Evolutionary conservation across 2,329 filamentous ascomycete species (phyloP).

Genomic region (Phoma herbarum): DNA sequence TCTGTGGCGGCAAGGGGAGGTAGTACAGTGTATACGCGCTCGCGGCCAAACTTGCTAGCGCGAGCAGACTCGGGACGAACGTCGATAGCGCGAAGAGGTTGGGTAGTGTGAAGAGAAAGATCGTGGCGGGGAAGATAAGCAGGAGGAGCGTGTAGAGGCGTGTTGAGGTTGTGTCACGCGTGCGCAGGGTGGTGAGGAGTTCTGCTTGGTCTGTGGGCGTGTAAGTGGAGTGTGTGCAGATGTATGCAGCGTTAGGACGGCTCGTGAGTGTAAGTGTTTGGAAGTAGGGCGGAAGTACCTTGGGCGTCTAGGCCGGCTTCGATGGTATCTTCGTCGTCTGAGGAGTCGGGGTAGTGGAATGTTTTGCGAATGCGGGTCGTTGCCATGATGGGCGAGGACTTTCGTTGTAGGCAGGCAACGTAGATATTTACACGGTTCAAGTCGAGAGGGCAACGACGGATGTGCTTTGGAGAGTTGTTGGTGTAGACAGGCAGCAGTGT

Average conservation of each 20-base stretch:
- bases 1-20: conserved; percentile 59
- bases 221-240: background rate
- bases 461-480: background rate
- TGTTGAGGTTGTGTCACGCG: conserved; percentile 50
- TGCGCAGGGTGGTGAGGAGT: conserved; percentile 41
- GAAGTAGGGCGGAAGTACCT: conserved; percentile 57
- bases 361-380: conserved; percentile 75
- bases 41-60: conserved; percentile 69
- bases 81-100: conserved; percentile 54
- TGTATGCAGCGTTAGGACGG: no score
- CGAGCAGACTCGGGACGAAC: conserved; percentile 62
- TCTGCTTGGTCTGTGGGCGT: conserved; percentile 39
- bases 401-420: background rate
- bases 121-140: conserved; percentile 66
- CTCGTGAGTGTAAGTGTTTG: no score
- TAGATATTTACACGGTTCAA: background rate
- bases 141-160: conserved; percentile 64
- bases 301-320: conserved; percentile 78
- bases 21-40: conserved; percentile 69
- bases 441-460: no score
- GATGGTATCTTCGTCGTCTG: conserved; percentile 62
- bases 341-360: conserved; percentile 75
- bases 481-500: conserved; percentile 17
- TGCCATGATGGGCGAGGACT: conserved; percentile 50
- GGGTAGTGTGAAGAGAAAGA: conserved; percentile 64